Evolutionary conservation across 257 asterid genomes (phyloP).

Genomic region (Fraxinus anomala): DNA sequence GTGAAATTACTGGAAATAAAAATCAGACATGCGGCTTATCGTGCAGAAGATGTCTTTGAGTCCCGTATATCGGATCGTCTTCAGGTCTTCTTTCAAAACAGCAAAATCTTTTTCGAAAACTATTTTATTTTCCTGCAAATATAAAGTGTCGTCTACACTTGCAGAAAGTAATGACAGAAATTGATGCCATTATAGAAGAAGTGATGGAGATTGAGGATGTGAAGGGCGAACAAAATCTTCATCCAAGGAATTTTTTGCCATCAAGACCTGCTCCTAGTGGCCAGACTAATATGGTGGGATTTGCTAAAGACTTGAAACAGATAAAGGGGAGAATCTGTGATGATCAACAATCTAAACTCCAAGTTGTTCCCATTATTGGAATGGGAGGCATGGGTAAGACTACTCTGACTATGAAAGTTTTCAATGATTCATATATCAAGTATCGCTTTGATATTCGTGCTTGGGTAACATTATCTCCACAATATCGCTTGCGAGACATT

Average conservation of each 20-base stretch:
- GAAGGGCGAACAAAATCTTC: not conserved
- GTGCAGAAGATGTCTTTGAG: not conserved
- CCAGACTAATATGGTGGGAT: not conserved
- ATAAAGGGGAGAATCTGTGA: not conserved
- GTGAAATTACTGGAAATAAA: not conserved
- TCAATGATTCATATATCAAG: not conserved
- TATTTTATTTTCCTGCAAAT: not conserved
- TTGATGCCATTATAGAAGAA: not conserved
- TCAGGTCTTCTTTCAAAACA: not conserved
- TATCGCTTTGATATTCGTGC: constrained; percentile 2
- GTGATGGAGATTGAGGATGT: not conserved
- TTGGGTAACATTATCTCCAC: constrained; percentile 27
- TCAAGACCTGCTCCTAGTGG: not conserved
- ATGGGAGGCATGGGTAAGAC: constrained; percentile 39
- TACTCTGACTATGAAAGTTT: constrained; percentile 13
- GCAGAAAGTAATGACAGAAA: not conserved
- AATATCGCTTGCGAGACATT: not conserved
- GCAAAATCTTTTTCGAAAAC: not conserved
- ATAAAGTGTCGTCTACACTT: not conserved
- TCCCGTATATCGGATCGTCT: not conserved
- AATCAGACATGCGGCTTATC: not conserved
- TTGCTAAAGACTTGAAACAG: not conserved
- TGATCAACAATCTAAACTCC: not conserved
- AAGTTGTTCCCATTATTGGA: not conserved
- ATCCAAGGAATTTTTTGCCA: not conserved